Conservation (phyloP, 441 rosid genomes). For the Eruca vesicaria region DNA sequence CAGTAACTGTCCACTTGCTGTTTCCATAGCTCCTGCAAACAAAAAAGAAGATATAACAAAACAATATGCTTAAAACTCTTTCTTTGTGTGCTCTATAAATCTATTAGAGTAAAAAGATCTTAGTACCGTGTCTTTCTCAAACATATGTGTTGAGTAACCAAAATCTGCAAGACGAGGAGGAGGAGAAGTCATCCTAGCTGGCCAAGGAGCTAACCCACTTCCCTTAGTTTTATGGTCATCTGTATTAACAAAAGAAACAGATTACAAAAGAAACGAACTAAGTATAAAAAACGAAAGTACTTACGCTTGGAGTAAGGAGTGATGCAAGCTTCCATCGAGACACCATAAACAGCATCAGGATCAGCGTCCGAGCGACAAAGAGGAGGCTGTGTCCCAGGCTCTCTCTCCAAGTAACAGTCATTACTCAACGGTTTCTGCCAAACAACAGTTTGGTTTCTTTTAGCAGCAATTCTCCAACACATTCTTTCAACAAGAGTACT, state of each 20-base stretch:
- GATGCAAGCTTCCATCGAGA: slow-evolving; percentile 92
- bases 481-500: slow-evolving; percentile 84
- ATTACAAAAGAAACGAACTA: background rate
- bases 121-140: slow-evolving; percentile 81
- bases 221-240: slow-evolving; percentile 79
- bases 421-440: slow-evolving; percentile 97
- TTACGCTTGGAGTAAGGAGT: slow-evolving; percentile 87
- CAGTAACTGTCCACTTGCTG: slow-evolving; percentile 78
- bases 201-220: slow-evolving; percentile 97
- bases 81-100: background rate
- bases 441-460: slow-evolving; percentile 92
- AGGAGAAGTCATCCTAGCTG: slow-evolving; percentile 79
- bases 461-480: slow-evolving; percentile 96
- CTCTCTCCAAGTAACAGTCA: slow-evolving; percentile 87
- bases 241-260: slow-evolving; percentile 30
- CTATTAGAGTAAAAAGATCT: background rate
- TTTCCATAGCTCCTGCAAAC: slow-evolving; percentile 72
- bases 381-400: slow-evolving; percentile 88
- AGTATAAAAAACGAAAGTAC: slow-evolving; percentile 34
- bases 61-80: background rate
- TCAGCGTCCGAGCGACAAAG: slow-evolving; percentile 82
- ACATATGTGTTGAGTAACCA: slow-evolving; percentile 73
- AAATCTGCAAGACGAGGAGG: slow-evolving; percentile 93
- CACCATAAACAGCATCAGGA: slow-evolving; percentile 87
- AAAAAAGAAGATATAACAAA: background rate